Base-by-base conservation (phyloP, 768 basidiomycete species). In the Gloeophyllum trabeum region DNA sequence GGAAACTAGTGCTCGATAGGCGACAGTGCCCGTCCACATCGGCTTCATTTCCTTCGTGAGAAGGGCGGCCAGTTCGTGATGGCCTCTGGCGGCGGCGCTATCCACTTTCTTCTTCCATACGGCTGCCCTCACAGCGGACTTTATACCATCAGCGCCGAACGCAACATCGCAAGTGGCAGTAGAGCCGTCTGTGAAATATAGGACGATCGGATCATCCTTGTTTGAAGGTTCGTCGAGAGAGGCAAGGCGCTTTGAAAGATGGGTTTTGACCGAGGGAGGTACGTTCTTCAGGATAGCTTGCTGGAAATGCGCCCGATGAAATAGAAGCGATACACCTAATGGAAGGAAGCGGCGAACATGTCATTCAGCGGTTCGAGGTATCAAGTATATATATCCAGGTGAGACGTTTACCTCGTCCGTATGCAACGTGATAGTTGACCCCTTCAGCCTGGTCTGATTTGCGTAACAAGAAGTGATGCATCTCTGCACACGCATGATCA, bases 271-370 rank as follows among this genome's bases (percentile, higher is more conserved):
- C 10, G 48, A 51, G 3, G 42, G 16, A 4, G 53, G 54, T 6
- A 61, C 47, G 28, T 50, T 50, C 13, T 52, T 44, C 6, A 67
- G 67, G 37, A 70, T 57, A 12, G 62, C 60, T 41, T 71, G 64
- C 4, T 72, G 62, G 45, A 74, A 73, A 28, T 65, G 61, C 4
- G 70, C 70, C 12, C 72, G 61, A 48, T 74, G 71, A 43, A 71
- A 71, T 1, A 67, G 63, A 32, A 69, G 65, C 30, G 51, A 55
- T 1, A 52, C 51, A 43, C 54, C 55, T 58, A 32, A 32, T 10
- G 10, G 16, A 16, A 32, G 10, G 28, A 16, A 32, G 16, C 10
- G 16, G 28, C 16, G 10, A 32, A 16, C 10, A 32, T 32, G 28
- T 10, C 10, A 10, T 32, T 32, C 28, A 16, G 28, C 10, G 16